phyloP scores from a whole-genome alignment of 179 eudicot genomes.

The Beta lomatogona region DNA sequence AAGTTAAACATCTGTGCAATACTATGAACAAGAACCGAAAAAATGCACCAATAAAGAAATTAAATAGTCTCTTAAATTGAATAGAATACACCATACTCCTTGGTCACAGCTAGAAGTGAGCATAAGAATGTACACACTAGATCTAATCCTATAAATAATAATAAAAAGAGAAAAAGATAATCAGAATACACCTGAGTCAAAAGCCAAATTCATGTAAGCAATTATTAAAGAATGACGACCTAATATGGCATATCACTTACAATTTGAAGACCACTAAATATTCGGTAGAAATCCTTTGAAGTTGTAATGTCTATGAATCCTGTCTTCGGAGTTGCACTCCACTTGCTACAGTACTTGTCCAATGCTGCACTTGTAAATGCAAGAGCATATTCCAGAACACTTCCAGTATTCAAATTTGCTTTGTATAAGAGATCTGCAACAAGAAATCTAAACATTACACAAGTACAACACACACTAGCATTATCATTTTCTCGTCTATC shows the following conservation, averaged over 20 bases:
- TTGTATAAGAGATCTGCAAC: slow-evolving; percentile 83
- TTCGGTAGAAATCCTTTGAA: slow-evolving; percentile 93
- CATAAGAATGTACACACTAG: no score
- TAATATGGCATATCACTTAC: slow-evolving; percentile 50
- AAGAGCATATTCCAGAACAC: slow-evolving; percentile 94
- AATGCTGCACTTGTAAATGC: slow-evolving; percentile 96
- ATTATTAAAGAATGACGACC: slow-evolving; percentile 2
- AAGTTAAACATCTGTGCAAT: no score
- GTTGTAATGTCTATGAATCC: slow-evolving; percentile 97
- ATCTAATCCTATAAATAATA: no score
- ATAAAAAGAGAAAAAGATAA: no score
- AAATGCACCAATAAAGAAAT: no score
- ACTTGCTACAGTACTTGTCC: slow-evolving; percentile 86
- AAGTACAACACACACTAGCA: neutral
- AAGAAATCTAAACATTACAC: slow-evolving; percentile 2
- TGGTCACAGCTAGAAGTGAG: no score
- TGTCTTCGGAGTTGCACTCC: slow-evolving; percentile 95
- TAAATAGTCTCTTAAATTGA: no score
- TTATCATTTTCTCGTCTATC: neutral
- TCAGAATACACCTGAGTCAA: no score
- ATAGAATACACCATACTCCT: no score
- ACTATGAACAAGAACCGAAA: no score
- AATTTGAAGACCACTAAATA: slow-evolving; percentile 95
- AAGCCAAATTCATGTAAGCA: neutral
- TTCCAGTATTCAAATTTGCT: slow-evolving; percentile 92